Percentiles rank a stretch among this genome's conserved stretches.
phyloP scores from a whole-genome alignment of 176 grass and related monocot species.

The Triticum monococcum region DNA sequence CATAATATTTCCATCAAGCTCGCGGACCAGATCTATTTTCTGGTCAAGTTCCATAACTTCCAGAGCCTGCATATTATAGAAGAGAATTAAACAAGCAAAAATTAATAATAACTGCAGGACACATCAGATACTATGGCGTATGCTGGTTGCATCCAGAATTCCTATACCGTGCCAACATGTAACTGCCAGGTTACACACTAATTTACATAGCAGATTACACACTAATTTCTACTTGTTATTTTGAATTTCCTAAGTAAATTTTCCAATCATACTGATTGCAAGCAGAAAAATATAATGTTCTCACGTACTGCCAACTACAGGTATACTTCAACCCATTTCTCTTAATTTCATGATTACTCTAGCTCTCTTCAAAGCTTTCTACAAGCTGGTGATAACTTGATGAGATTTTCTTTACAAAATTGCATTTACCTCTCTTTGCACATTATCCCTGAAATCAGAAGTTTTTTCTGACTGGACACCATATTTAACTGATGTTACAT shows the following conservation, averaged over 20 bases:
- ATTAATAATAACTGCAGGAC: neutral
- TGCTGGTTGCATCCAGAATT: neutral
- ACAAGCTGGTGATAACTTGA: neutral
- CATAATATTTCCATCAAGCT: constrained; percentile 93
- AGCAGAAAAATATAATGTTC: neutral
- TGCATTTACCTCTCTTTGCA: neutral
- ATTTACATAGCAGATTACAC: neutral
- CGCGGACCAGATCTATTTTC: constrained; percentile 75
- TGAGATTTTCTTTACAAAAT: neutral
- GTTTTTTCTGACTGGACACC: neutral
- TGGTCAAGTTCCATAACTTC: constrained; percentile 94
- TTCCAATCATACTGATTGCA: neutral
- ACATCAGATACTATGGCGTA: constrained; percentile 12
- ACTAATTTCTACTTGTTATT: neutral
- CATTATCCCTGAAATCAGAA: neutral
- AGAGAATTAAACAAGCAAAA: constrained; percentile 33
- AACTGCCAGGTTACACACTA: neutral
- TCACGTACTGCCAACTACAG: neutral
- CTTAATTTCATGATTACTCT: neutral
- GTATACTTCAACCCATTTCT: neutral
- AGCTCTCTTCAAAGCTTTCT: constrained; percentile 9
- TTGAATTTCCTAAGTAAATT: neutral
- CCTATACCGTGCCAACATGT: neutral
- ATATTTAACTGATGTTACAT: neutral
- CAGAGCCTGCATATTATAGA: constrained; percentile 60